phyloP scores from a whole-genome alignment of 2,329 filamentous ascomycete species.

The Pseudocercospora ulei region DNA sequence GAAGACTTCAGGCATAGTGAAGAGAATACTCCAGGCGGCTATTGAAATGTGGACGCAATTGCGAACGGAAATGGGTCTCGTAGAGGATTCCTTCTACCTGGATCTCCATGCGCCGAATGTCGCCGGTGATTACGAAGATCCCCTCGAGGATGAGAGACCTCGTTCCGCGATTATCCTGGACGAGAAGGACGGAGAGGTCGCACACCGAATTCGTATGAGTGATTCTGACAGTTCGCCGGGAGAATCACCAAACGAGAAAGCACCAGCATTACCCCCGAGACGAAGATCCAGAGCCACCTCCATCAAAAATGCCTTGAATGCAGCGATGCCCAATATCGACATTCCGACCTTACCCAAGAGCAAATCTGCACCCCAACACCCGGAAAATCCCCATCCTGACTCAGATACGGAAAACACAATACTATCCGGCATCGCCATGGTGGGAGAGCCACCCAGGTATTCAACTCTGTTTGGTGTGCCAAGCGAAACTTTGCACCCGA shows the following conservation, averaged over 20 bases:
- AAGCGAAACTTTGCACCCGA: constrained; percentile 30
- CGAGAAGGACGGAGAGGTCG: constrained; percentile 28
- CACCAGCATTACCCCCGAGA: constrained; percentile 37
- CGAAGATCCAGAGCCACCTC: constrained; percentile 20
- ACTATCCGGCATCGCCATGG: constrained; percentile 29
- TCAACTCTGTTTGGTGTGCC: constrained; percentile 37
- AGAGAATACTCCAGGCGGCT: constrained; percentile 42
- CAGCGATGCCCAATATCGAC: constrained; percentile 18
- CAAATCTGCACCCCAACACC: constrained; percentile 38
- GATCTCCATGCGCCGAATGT: constrained; percentile 38
- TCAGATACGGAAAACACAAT: constrained; percentile 7
- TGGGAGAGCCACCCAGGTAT: constrained; percentile 38
- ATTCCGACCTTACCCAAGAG: constrained; percentile 27
- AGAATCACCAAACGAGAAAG: constrained; percentile 12
- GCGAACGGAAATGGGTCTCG: constrained; percentile 37
- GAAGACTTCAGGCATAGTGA: constrained; percentile 46
- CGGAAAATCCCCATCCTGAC: constrained; percentile 18
- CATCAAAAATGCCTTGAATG: constrained; percentile 19
- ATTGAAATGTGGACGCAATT: constrained; percentile 42
- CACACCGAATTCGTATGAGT: constrained; percentile 39
- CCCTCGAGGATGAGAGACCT: constrained; percentile 32
- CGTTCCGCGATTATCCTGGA: constrained; percentile 14
- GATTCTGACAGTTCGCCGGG: constrained; percentile 34
- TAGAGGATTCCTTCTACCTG: constrained; percentile 33
- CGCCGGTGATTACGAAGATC: constrained; percentile 43